Evolutionary conservation across 2,329 filamentous ascomycete species (phyloP).

Genomic region (Ophiostoma sp.): DNA sequence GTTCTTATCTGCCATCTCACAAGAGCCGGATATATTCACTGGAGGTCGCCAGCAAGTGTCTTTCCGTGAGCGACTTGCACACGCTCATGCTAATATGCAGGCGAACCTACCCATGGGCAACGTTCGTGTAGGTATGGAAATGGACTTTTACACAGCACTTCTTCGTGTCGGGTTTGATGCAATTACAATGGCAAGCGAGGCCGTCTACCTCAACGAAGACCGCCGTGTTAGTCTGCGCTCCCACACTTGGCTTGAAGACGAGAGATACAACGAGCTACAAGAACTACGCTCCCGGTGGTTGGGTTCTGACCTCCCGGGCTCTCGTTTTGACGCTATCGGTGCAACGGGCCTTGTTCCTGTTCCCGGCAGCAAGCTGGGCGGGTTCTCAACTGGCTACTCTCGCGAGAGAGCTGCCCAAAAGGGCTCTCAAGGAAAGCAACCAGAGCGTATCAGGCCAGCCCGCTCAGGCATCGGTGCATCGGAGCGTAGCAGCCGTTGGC

Average conservation of each 20-base stretch:
- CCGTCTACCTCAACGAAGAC: slow-evolving; percentile 90
- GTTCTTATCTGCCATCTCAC: slow-evolving; percentile 59
- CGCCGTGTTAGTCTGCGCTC: slow-evolving; percentile 64
- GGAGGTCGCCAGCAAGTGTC: slow-evolving; percentile 29
- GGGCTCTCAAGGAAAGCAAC: slow-evolving; percentile 42
- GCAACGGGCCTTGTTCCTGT: slow-evolving; percentile 53
- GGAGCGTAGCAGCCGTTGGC: slow-evolving; percentile 73
- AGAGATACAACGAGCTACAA: slow-evolving; percentile 73
- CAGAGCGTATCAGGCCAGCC: slow-evolving; percentile 38
- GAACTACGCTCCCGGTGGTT: slow-evolving; percentile 49
- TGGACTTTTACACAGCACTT: slow-evolving; percentile 93
- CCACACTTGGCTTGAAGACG: slow-evolving; percentile 88
- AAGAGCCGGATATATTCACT: slow-evolving; percentile 24
- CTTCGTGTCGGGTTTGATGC: slow-evolving; percentile 81
- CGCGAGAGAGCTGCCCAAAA: slow-evolving; percentile 64
- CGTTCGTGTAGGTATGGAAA: slow-evolving; percentile 73
- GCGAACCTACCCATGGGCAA: slow-evolving; percentile 80
- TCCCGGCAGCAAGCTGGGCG: slow-evolving; percentile 39
- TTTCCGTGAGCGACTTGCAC: slow-evolving; percentile 56
- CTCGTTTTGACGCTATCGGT: slow-evolving; percentile 48
- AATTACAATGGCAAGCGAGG: slow-evolving; percentile 88
- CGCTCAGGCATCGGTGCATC: slow-evolving; percentile 69
- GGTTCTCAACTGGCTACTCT: slow-evolving; percentile 54
- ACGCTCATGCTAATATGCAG: slow-evolving; percentile 84
- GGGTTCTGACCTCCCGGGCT: slow-evolving; percentile 42